Conservation (phyloP, 495 filamentous ascomycete genomes). For the Penicillium lividum region DNA sequence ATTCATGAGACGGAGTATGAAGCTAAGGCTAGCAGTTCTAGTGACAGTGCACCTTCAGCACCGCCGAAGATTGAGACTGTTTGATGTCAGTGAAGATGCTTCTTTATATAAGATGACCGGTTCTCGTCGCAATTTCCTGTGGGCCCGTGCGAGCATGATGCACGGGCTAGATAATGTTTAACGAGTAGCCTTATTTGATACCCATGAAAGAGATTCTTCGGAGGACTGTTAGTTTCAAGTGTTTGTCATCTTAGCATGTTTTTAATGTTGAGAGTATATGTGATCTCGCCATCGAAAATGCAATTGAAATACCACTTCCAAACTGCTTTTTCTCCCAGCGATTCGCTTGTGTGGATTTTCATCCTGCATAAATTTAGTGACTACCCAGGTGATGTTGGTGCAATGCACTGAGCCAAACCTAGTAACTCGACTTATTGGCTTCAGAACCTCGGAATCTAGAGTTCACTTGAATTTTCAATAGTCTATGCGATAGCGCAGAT, state of each 20-base stretch:
- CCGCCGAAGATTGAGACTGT: not conserved
- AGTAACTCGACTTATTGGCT: too few relatives aligned
- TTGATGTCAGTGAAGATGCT: not conserved
- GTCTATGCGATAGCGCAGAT: too few relatives aligned
- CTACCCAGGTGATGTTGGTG: too few relatives aligned
- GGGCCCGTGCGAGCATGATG: not conserved
- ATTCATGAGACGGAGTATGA: slow-evolving; percentile 21
- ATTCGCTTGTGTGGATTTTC: not conserved
- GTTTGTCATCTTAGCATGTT: not conserved
- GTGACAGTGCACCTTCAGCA: not conserved
- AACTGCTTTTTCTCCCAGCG: not conserved
- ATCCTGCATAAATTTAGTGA: too few relatives aligned
- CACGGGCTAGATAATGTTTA: not conserved
- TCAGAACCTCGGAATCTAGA: too few relatives aligned
- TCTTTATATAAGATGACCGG: not conserved
- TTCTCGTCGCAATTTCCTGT: not conserved
- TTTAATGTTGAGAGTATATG: not conserved
- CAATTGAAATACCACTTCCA: not conserved
- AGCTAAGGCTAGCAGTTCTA: not conserved
- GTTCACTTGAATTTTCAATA: too few relatives aligned
- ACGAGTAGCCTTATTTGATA: not conserved
- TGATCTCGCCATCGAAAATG: not conserved
- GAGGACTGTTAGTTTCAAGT: not conserved
- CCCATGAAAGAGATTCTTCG: not conserved
- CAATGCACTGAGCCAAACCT: too few relatives aligned